These are phyloP conservation scores for Penicillium sumatraense DNA, from an alignment of 2,329 filamentous ascomycete genomes.

Conservation along the genomic window DNA sequence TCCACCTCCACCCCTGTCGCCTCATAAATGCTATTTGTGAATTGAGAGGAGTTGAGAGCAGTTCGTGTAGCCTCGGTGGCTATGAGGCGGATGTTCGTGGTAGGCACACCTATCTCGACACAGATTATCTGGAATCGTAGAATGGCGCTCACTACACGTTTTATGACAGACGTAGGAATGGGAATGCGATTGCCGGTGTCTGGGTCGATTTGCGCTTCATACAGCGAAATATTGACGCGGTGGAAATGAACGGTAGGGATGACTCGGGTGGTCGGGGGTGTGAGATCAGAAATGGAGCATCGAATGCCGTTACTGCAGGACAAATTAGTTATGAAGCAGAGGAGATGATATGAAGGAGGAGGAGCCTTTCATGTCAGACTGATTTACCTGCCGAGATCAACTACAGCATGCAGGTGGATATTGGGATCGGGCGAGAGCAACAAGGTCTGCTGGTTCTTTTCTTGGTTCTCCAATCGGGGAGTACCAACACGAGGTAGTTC, in stretches of 20 bases:
- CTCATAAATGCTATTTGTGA: conserved; percentile 66
- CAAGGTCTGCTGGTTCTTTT: background rate
- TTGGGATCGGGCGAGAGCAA: conserved; percentile 10
- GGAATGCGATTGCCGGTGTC: conserved; percentile 50
- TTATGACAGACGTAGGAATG: conserved; percentile 64
- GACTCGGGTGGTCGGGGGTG: conserved; percentile 71
- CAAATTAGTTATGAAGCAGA: conserved; percentile 1
- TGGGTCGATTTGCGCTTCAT: conserved; percentile 67
- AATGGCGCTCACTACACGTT: conserved; percentile 67
- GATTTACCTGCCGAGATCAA: conserved; percentile 45
- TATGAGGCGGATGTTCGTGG: conserved; percentile 69
- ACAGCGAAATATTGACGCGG: conserved; percentile 79
- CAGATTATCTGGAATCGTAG: conserved; percentile 74
- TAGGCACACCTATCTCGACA: conserved; percentile 66
- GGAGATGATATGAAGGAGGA: background rate
- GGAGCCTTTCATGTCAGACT: background rate
- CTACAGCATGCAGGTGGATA: conserved; percentile 34
- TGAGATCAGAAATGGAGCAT: conserved; percentile 82
- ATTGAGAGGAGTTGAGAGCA: conserved; percentile 72
- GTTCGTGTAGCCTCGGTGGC: conserved; percentile 89
- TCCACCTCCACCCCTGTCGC: conserved; percentile 69
- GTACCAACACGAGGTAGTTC: background rate
- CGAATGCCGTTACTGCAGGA: conserved; percentile 76
- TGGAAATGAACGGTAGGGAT: conserved; percentile 77
- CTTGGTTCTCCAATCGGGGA: background rate